Conservation (phyloP, 305 asterid genomes). For the Fraxinus paxiana region DNA sequence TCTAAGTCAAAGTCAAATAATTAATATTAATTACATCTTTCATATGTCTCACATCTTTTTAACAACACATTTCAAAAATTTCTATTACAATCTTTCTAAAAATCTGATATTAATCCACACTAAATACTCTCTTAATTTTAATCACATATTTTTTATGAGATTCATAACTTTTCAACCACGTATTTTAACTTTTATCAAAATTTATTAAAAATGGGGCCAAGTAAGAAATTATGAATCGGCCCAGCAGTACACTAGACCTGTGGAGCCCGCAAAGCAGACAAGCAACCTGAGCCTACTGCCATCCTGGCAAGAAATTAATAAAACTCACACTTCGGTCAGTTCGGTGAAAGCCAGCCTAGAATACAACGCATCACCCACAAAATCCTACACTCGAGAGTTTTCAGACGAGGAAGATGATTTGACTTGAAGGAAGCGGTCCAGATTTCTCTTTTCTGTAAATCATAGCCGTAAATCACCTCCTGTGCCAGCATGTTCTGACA, state of each 20-base stretch:
- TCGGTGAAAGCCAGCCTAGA: conserved; percentile 26
- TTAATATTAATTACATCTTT: too few species aligned
- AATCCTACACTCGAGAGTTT: conserved; percentile 28
- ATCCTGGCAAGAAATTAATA: neutral
- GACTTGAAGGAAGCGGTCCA: conserved; percentile 14
- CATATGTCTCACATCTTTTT: too few species aligned
- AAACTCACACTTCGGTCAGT: neutral
- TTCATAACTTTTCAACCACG: too few species aligned
- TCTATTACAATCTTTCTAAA: too few species aligned
- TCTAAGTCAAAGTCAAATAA: too few species aligned
- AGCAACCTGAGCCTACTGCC: neutral
- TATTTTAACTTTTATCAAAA: too few species aligned
- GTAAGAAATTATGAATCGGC: neutral
- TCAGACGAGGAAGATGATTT: conserved; percentile 29
- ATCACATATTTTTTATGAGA: neutral
- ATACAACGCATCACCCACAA: conserved; percentile 42
- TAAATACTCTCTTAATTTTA: too few species aligned
- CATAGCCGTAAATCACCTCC: conserved; percentile 27
- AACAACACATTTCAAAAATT: too few species aligned
- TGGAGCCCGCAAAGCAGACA: neutral
- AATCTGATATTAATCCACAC: too few species aligned
- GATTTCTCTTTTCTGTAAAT: neutral
- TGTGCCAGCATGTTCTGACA: conserved; percentile 41
- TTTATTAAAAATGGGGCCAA: too few species aligned
- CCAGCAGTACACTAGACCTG: neutral